phyloP scores from a whole-genome alignment of 371 early-diverging fungal genomes.

The Capniomyces stellatus region DNA sequence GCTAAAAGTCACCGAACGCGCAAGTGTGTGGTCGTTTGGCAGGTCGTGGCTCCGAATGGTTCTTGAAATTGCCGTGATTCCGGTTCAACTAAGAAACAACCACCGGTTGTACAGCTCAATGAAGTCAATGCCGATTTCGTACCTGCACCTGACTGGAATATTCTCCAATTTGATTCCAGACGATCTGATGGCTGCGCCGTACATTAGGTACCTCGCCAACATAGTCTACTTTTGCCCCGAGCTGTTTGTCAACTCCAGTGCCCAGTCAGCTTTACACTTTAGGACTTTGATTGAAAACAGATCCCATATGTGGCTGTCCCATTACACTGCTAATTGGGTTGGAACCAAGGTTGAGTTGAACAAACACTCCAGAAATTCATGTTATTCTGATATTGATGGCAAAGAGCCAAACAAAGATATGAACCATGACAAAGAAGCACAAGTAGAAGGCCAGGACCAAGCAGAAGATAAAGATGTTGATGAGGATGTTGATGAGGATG shows the following conservation, averaged over 20 bases:
- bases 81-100: background rate
- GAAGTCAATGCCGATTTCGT: constrained; percentile 6
- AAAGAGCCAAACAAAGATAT: too few species aligned
- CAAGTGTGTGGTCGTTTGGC: constrained; percentile 15
- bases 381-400: background rate
- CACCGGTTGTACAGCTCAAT: background rate
- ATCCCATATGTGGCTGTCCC: background rate
- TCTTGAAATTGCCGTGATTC: constrained; percentile 11
- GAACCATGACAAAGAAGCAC: too few species aligned
- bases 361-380: too few species aligned
- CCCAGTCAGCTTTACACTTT: background rate
- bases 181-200: constrained; percentile 22
- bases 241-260: background rate
- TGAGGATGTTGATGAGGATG: background rate
- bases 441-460: background rate
- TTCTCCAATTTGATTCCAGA: constrained; percentile 21
- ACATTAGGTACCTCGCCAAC: constrained; percentile 10
- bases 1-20: constrained; percentile 2
- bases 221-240: constrained; percentile 8
- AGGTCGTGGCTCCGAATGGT: constrained; percentile 14
- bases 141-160: constrained; percentile 20
- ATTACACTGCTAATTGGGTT: constrained; percentile 2
- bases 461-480: background rate
- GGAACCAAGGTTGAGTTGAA: too few species aligned
- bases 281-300: background rate